Evolutionary conservation across 2,329 filamentous ascomycete species (phyloP), one percentile per base, ranked within the genome.

Genomic region (Colletotrichum camelliae): DNA sequence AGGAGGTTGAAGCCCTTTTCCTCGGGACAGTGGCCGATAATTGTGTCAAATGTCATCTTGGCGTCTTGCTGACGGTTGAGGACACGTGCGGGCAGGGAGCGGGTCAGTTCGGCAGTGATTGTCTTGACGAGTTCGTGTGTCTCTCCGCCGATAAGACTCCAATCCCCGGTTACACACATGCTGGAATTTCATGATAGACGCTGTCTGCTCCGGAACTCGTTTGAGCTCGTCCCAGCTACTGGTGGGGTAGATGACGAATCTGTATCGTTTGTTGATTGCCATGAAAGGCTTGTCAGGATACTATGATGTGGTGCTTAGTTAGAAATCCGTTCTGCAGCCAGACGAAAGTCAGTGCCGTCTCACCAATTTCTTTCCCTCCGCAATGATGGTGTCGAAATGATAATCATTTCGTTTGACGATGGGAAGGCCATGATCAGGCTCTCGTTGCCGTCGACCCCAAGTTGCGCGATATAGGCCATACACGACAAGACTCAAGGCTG

Each of bases 261-360:
- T 58, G 55, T 58, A 31, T 27, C 55, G 55, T 31, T 58, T 58
- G 16, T 58, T 58, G 24, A 58, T 31, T 1, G 55, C 55, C 24
- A 58, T 27, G 27, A 58, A 58, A 31, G 55, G 55, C 27, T 58
- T 31, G 55, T 58, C 27, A 4, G 55, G 55, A 13, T 58, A 58
- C 55, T 31, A 31, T 31, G 29, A 31, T 31, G 29, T 31, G 29
- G 6, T 2, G 29, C 29, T 31, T 9, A 31, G 29, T 31, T 31
- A 31, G 29, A 7, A 31, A 5, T 31, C 29, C 29, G 29, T 5
- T 31, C 29, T 31, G 29, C 29, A 2, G 29, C 3, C 15, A 58
- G 1, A 13, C 1, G 15, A 16, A 31, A 1, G 3, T 18, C 4
- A 0, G 3, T 52, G 55, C 1, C 24, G 15, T 18, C 55, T 58